Evolutionary conservation across 2,329 filamentous ascomycete genomes (phyloP).

Genomic region (Penicillium oxalicum): DNA sequence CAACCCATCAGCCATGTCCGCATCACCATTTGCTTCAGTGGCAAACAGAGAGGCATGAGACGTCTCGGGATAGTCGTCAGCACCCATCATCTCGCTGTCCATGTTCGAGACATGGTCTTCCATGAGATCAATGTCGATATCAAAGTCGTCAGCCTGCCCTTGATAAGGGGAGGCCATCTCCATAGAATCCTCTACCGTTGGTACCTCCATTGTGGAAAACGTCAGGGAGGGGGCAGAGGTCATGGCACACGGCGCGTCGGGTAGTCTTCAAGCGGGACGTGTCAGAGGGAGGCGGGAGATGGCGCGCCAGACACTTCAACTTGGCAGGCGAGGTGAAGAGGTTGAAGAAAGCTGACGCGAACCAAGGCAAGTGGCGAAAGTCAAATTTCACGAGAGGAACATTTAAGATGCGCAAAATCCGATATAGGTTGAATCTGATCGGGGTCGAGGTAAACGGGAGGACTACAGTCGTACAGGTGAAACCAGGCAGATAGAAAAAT

Average conservation of each 20-base stretch:
- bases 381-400: too few species aligned
- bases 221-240: slow-evolving; percentile 27
- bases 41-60: slow-evolving; percentile 28
- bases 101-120: slow-evolving; percentile 54
- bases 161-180: slow-evolving; percentile 39
- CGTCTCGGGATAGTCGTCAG: slow-evolving; percentile 33
- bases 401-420: too few species aligned
- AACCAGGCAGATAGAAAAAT: not conserved
- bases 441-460: not conserved
- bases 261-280: slow-evolving; percentile 10
- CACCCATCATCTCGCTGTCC: slow-evolving; percentile 44
- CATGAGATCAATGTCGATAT: slow-evolving; percentile 54
- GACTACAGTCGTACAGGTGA: not conserved
- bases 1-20: slow-evolving; percentile 45
- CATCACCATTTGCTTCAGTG: slow-evolving; percentile 32
- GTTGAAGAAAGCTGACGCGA: not conserved
- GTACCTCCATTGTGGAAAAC: slow-evolving; percentile 34
- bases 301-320: slow-evolving; percentile 11
- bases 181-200: slow-evolving; percentile 39
- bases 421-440: too few species aligned
- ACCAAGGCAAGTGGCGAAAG: too few species aligned
- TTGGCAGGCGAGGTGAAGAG: slow-evolving; percentile 6
- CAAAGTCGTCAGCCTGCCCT: slow-evolving; percentile 47
- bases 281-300: slow-evolving; percentile 16
- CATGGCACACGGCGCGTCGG: slow-evolving; percentile 26